Evolutionary conservation across 306 rosid genomes (phyloP), one percentile per base, ranked within the genome.

Genomic region (Quercus ilex): DNA sequence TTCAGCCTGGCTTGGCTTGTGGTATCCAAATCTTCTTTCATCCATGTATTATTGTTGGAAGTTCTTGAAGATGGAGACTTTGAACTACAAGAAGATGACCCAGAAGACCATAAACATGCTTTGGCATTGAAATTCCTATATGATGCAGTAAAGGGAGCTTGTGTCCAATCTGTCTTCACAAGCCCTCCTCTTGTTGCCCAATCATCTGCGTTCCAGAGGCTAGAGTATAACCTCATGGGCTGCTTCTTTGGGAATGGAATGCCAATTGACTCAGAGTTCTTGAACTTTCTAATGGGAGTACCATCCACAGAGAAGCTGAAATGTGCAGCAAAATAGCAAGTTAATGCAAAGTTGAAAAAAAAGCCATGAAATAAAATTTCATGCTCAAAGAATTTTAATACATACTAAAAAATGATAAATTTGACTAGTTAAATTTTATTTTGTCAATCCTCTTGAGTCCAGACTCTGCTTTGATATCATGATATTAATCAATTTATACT

Each of bases 161-260:
- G 28, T 6, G 56, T 55, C 95, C 97, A 92, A 63, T 92, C 90
- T 1, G 97, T 86, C 65, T 90, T 92, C 6, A 90, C 92, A 1
- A 87, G 83, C 1, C 94, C 97, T 0, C 97, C 96, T 20, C 96
- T 91, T 1, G 96, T 93, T 4, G 97, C 97, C 97, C 94, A 93
- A 33, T 93, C 97, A 68, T 93, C 96, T 0, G 96, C 93, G 81
- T 90, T 89, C 97, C 94, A 92, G 0, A 92, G 76, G 65, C 93
- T 92, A 0, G 94, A 87, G 53, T 89, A 80, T 19, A 90, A 79
- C 28, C 90, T 86, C 94, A 92, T 90, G 2, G 92, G 71, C 21
- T 92, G 94, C 1, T 67, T 52, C 82, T 81, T 89, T 0, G 93
- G 97, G 49, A 87, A 92, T 4, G 88, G 84, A 6, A 90, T 78